Evolutionary conservation across 306 rosid genomes (phyloP).

Genomic region (Rubus idaeus): DNA sequence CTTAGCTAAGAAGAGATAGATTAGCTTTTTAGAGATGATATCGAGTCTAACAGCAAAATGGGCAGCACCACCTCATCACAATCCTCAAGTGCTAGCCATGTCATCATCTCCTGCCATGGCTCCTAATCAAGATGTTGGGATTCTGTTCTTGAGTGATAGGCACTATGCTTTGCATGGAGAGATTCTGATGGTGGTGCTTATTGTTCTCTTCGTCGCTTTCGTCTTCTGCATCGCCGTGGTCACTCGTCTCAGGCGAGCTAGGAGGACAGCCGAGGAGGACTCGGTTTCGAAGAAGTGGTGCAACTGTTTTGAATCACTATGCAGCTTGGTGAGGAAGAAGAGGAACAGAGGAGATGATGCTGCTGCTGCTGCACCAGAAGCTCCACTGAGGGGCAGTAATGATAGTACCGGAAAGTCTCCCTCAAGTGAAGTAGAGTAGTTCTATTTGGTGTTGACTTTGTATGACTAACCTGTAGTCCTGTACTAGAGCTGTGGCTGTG

Average conservation of each 20-base stretch:
- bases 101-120: constrained; percentile 20
- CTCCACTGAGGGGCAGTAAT: background rate
- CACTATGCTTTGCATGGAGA: constrained; percentile 52
- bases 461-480: background rate
- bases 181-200: constrained; percentile 37
- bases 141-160: constrained; percentile 38
- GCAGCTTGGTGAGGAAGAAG: background rate
- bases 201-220: constrained; percentile 39
- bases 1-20: constrained; percentile 9
- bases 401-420: background rate
- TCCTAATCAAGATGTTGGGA: constrained; percentile 29
- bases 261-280: background rate
- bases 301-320: background rate
- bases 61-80: background rate
- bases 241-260: constrained; percentile 30
- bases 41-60: background rate
- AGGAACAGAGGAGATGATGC: background rate
- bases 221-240: constrained; percentile 27
- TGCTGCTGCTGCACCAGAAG: background rate
- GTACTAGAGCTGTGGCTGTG: background rate
- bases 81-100: background rate
- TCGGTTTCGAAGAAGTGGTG: background rate
- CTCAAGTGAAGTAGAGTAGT: background rate
- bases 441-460: background rate
- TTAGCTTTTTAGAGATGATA: background rate